Evolutionary conservation across 495 filamentous ascomycete genomes (phyloP).

Genomic region (Annulohypoxylon stygium): DNA sequence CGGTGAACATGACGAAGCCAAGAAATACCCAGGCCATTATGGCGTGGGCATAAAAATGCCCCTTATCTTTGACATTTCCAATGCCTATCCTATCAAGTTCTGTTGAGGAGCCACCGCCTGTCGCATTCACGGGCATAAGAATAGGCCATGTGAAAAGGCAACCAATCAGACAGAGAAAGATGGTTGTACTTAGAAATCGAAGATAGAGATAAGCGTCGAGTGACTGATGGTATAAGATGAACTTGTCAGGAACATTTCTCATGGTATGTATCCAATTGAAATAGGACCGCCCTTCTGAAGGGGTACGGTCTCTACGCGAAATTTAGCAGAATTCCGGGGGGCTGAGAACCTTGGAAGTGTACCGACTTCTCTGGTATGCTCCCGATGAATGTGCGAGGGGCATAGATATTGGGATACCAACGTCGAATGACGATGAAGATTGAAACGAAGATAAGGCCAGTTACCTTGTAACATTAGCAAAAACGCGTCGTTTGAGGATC

Average conservation of each 20-base stretch:
- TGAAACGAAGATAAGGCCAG: constrained; percentile 43
- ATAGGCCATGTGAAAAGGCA: constrained; percentile 80
- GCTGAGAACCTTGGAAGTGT: background rate
- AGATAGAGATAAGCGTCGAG: constrained; percentile 84
- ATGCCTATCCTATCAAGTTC: constrained; percentile 75
- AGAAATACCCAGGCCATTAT: constrained; percentile 74
- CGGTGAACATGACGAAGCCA: constrained; percentile 74
- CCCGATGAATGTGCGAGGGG: constrained; percentile 49
- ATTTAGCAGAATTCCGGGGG: constrained; percentile 31
- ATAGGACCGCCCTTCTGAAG: constrained; percentile 34
- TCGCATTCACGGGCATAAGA: constrained; percentile 82
- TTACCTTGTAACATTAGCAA: constrained; percentile 34
- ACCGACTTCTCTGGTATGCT: constrained; percentile 51
- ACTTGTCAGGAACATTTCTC: constrained; percentile 70
- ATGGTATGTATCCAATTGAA: constrained; percentile 75
- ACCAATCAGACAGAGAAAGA: constrained; percentile 79
- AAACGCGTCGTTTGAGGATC: background rate
- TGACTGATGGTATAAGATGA: constrained; percentile 74
- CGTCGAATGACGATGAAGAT: constrained; percentile 48
- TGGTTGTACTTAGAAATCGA: constrained; percentile 79
- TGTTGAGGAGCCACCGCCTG: constrained; percentile 70
- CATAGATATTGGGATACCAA: constrained; percentile 47
- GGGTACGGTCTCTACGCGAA: constrained; percentile 44
- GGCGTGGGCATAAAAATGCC: constrained; percentile 72
- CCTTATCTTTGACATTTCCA: constrained; percentile 70